Conservation (phyloP, 352 stramenopile genomes). For the Globisporangium orthogonon region DNA sequence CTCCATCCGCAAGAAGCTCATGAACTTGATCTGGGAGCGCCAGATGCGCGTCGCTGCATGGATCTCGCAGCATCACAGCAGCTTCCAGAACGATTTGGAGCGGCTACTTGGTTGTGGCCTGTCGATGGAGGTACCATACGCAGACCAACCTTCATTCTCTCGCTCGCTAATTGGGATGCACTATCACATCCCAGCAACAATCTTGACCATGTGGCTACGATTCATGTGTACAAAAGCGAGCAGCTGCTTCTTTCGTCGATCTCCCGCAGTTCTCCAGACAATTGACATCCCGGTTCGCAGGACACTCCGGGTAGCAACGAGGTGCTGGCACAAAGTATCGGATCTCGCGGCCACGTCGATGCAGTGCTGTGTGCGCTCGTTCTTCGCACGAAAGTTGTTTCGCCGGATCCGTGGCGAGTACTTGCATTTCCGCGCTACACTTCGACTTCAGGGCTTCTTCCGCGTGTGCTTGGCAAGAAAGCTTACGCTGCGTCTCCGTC, state of each 20-base stretch:
- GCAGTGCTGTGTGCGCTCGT: slow-evolving; percentile 29
- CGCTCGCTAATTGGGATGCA: slow-evolving; percentile 11
- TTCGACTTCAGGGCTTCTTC: slow-evolving; percentile 38
- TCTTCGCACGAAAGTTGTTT: slow-evolving; percentile 21
- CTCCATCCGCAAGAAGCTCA: slow-evolving; percentile 16
- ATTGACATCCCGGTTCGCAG: slow-evolving; percentile 33
- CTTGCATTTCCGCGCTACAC: slow-evolving; percentile 14
- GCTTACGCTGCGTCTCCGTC: slow-evolving; percentile 17
- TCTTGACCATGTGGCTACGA: slow-evolving; percentile 37
- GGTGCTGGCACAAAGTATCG: slow-evolving; percentile 21
- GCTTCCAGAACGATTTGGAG: slow-evolving; percentile 5
- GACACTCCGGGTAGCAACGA: slow-evolving; percentile 15
- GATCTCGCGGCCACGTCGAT: slow-evolving; percentile 19
- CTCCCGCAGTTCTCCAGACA: slow-evolving; percentile 25
- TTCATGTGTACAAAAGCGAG: slow-evolving; percentile 20
- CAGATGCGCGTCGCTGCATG: slow-evolving; percentile 36
- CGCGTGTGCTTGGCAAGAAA: slow-evolving; percentile 31
- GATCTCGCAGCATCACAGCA: slow-evolving; percentile 15
- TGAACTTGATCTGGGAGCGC: slow-evolving; percentile 23
- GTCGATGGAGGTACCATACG: too few relatives aligned
- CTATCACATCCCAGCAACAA: slow-evolving; percentile 25
- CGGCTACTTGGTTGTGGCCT: slow-evolving; percentile 2
- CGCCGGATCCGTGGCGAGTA: slow-evolving; percentile 15
- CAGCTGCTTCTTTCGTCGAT: slow-evolving; percentile 30
- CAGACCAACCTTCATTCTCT: background rate